Conservation (phyloP, 2,329 filamentous ascomycete genomes). For the Penicillium sp. region DNA sequence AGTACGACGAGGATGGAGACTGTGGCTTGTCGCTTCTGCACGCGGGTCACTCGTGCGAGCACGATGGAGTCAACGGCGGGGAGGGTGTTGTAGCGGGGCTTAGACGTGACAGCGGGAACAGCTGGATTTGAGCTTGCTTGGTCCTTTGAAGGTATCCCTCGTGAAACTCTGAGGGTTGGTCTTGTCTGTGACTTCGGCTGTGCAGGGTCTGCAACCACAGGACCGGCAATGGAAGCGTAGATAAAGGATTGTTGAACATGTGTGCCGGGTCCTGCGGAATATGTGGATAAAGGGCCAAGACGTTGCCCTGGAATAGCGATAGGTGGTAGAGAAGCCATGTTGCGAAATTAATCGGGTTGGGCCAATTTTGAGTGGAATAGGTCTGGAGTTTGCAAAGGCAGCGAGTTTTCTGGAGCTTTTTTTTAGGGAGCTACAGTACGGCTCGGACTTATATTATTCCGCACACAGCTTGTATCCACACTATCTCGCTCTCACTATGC, state of each 20-base stretch:
- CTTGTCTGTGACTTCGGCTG: constrained; percentile 28
- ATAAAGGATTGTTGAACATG: constrained; percentile 74
- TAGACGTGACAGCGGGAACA: constrained; percentile 13
- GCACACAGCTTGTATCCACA: not conserved
- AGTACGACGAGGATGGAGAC: constrained; percentile 83
- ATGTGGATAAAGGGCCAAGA: constrained; percentile 66
- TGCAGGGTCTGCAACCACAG: constrained; percentile 56
- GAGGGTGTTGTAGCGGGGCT: constrained; percentile 65
- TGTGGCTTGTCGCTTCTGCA: constrained; percentile 79
- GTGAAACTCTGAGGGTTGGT: constrained; percentile 41
- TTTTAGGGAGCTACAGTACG: constrained; percentile 13
- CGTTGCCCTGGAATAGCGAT: constrained; percentile 78
- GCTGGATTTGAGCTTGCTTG: not conserved
- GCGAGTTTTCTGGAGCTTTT: constrained; percentile 12
- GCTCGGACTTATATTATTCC: constrained; percentile 14
- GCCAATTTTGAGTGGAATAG: not conserved
- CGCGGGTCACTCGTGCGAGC: constrained; percentile 78
- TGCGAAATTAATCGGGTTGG: constrained; percentile 26
- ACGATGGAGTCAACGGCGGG: constrained; percentile 79
- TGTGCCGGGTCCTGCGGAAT: constrained; percentile 74
- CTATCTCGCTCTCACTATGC: not conserved
- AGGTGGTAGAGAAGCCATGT: constrained; percentile 30
- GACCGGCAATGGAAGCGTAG: constrained; percentile 78
- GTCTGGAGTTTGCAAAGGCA: not conserved
- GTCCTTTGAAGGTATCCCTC: constrained; percentile 12